Evolutionary conservation across 2,329 filamentous ascomycete genomes (phyloP).

Genomic region (Aspergillus fructus): DNA sequence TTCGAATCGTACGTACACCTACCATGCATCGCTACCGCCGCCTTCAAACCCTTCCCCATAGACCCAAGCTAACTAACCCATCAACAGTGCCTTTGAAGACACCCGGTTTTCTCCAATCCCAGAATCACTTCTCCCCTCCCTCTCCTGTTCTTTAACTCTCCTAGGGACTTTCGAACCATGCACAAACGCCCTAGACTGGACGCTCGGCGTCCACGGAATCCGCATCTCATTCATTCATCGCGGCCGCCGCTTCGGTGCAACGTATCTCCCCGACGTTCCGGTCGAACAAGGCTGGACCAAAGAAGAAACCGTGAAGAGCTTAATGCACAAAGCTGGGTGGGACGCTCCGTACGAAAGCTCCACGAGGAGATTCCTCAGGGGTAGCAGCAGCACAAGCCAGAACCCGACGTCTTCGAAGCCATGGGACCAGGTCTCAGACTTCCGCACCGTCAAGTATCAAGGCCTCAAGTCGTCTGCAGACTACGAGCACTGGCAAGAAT

Average conservation of each 20-base stretch:
- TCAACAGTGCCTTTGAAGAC: conserved; percentile 61
- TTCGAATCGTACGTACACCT: conserved; percentile 64
- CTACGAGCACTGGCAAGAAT: conserved; percentile 75
- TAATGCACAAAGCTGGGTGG: conserved; percentile 97
- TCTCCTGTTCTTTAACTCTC: conserved; percentile 68
- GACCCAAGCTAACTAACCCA: conserved; percentile 1
- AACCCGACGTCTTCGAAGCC: conserved; percentile 29
- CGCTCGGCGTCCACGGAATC: conserved; percentile 79
- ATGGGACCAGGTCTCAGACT: conserved; percentile 73
- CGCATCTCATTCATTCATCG: conserved; percentile 79
- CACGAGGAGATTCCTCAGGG: conserved; percentile 38
- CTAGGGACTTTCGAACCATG: conserved; percentile 82
- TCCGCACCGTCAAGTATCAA: conserved; percentile 81
- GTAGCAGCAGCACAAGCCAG: conserved; percentile 12
- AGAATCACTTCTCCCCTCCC: conserved; percentile 44
- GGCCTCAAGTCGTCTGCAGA: conserved; percentile 72
- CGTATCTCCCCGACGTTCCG: conserved; percentile 90
- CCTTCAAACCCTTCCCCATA: not conserved
- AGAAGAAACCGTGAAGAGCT: conserved; percentile 82
- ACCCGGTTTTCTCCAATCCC: conserved; percentile 61
- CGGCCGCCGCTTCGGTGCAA: conserved; percentile 73
- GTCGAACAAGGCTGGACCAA: conserved; percentile 92
- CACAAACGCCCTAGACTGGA: conserved; percentile 76
- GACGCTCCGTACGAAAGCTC: conserved; percentile 53
- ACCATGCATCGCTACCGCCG: not conserved